These are phyloP conservation scores for Curvularia lunata DNA, from an alignment of 2,329 filamentous ascomycete species.

Conservation along the genomic window DNA sequence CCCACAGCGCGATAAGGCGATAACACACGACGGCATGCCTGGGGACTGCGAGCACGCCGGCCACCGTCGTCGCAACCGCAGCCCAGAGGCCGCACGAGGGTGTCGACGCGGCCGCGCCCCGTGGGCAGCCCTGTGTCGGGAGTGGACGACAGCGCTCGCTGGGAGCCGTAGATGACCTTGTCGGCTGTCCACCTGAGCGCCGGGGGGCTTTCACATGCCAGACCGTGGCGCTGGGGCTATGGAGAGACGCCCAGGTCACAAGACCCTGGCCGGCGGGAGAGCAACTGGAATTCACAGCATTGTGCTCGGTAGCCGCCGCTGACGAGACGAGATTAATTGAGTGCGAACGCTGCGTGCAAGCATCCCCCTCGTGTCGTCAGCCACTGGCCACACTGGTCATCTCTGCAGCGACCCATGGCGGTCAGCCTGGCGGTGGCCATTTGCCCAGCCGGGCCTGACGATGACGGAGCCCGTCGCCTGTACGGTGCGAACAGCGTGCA, in stretches of 20 bases:
- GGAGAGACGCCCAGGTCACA: constrained; percentile 33
- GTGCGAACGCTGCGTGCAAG: neutral
- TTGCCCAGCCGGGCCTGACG: no score
- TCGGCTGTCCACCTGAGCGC: constrained; percentile 34
- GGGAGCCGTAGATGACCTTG: constrained; percentile 24
- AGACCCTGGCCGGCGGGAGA: constrained; percentile 26
- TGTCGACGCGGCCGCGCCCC: constrained; percentile 33
- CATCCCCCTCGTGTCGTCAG: constrained; percentile 11
- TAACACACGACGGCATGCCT: constrained; percentile 34
- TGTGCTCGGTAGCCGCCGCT: constrained; percentile 27
- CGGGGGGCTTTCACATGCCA: constrained; percentile 41
- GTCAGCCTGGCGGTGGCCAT: constrained; percentile 21
- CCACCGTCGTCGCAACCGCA: neutral
- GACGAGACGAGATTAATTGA: neutral
- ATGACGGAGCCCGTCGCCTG: no score
- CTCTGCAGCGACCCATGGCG: constrained; percentile 27
- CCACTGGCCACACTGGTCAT: constrained; percentile 14
- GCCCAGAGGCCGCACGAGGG: constrained; percentile 30
- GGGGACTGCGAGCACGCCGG: no score
- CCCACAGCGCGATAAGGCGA: constrained; percentile 35
- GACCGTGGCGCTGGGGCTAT: constrained; percentile 27
- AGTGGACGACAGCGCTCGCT: constrained; percentile 8
- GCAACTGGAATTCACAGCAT: constrained; percentile 17
- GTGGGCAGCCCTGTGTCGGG: constrained; percentile 32
- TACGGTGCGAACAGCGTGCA: constrained; percentile 13